Evolutionary conservation across 169 alveolate genomes (phyloP).

Genomic region (Babesia divergens): DNA sequence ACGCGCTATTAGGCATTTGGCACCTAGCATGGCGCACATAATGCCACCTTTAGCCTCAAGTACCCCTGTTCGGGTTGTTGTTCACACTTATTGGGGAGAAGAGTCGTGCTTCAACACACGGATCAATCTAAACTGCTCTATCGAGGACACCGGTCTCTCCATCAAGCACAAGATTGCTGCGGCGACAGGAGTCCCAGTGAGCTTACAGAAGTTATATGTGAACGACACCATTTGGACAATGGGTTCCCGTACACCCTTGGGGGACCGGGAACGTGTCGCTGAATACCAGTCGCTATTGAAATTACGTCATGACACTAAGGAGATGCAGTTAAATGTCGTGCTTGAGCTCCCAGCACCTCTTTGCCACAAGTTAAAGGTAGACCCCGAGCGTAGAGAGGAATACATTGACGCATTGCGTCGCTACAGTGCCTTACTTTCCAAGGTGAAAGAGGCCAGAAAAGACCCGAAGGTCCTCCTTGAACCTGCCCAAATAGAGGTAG

Average conservation of each 20-base stretch:
- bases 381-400: conserved; percentile 9
- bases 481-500: neutral
- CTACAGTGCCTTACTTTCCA: conserved; percentile 12
- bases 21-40: neutral
- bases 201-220: conserved; percentile 39
- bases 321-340: conserved; percentile 21
- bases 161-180: conserved; percentile 13
- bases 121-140: neutral
- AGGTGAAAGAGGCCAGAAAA: neutral
- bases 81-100: conserved; percentile 58
- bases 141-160: conserved; percentile 8
- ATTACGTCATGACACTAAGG: conserved; percentile 22
- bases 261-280: neutral
- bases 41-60: neutral
- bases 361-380: neutral
- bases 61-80: conserved; percentile 31
- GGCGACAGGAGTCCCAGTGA: conserved; percentile 43
- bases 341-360: conserved; percentile 56
- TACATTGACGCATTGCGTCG: conserved; percentile 28
- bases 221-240: neutral
- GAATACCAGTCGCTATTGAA: neutral
- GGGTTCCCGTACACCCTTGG: neutral
- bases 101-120: conserved; percentile 55
- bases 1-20: neutral
- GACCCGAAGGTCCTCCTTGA: conserved; percentile 20